Evolutionary conservation across 139 green algal species (phyloP).

Genomic region (Astrephomene gubernaculifera): DNA sequence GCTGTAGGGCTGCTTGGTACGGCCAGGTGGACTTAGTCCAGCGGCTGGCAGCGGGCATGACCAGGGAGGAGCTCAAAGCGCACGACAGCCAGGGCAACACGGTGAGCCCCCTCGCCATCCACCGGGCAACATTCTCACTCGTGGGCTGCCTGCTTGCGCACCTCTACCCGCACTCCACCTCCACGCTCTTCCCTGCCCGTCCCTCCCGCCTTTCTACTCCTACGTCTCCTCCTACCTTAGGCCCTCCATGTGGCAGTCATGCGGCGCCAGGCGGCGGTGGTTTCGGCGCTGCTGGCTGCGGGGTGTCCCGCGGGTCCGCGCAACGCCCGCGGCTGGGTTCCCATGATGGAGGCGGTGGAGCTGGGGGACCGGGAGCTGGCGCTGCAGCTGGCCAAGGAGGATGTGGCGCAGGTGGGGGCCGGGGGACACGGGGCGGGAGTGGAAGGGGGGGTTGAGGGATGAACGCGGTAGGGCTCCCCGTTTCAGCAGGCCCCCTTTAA

Average conservation of each 20-base stretch:
- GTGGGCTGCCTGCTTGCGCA: background rate
- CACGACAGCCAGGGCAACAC: slow-evolving; percentile 79
- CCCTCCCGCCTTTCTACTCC: background rate
- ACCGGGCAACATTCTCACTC: too few species aligned
- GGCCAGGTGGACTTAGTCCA: background rate
- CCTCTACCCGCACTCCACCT: background rate
- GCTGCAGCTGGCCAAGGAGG: slow-evolving; percentile 12
- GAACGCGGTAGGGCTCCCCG: too few species aligned
- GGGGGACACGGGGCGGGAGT: too few species aligned
- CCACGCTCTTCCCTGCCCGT: background rate
- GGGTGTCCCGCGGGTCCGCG: slow-evolving; percentile 51
- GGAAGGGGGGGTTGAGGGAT: too few species aligned
- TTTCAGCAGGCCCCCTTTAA: too few species aligned
- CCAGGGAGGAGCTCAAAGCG: background rate
- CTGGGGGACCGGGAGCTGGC: slow-evolving; percentile 48
- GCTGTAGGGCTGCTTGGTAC: slow-evolving; percentile 8
- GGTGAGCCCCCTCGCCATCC: slow-evolving; percentile 37
- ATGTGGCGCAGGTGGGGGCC: slow-evolving; percentile 47
- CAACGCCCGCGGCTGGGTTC: slow-evolving; percentile 68
- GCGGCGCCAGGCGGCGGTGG: slow-evolving; percentile 35
- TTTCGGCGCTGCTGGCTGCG: slow-evolving; percentile 59
- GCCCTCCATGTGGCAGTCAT: slow-evolving; percentile 78
- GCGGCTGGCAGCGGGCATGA: slow-evolving; percentile 2
- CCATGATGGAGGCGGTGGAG: slow-evolving; percentile 78
- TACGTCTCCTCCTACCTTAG: slow-evolving; percentile 37